These are phyloP conservation scores for Penium margaritaceum DNA, from an alignment of 139 green algal genomes.

Conservation along the genomic window DNA sequence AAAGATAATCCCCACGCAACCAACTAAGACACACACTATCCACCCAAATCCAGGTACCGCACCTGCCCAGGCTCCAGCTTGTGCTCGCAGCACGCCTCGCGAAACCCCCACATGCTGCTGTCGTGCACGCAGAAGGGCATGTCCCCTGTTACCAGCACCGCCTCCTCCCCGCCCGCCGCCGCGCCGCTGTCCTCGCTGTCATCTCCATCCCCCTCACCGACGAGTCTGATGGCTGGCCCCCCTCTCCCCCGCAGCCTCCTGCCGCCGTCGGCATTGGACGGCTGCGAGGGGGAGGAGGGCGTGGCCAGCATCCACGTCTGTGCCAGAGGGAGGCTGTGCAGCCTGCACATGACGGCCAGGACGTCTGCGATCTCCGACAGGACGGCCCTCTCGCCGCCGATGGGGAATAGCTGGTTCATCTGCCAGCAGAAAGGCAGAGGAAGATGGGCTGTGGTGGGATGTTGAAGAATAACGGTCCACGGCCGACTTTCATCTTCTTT, in stretches of 20 bases:
- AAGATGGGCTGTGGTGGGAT: too few species aligned
- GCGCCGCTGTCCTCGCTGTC: not conserved
- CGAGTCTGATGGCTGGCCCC: not conserved
- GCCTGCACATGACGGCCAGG: conserved; percentile 23
- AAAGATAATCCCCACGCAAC: too few species aligned
- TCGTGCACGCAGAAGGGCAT: conserved; percentile 30
- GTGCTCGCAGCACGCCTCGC: conserved; percentile 46
- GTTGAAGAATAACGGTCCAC: too few species aligned
- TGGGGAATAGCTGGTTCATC: too few species aligned
- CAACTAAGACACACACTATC: too few species aligned
- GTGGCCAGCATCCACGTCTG: conserved; percentile 36
- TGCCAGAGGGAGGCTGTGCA: conserved; percentile 30
- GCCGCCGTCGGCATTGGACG: not conserved
- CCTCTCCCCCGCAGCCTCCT: not conserved
- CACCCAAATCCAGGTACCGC: too few species aligned
- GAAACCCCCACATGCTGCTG: conserved; percentile 36
- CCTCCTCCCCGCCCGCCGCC: not conserved
- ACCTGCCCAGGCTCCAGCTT: conserved; percentile 33
- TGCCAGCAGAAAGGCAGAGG: too few species aligned
- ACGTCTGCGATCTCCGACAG: conserved; percentile 34
- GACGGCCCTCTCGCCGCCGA: not conserved
- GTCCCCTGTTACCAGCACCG: conserved; percentile 17
- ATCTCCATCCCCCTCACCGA: not conserved
- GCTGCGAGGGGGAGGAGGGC: not conserved
- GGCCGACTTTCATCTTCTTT: too few species aligned